These are phyloP conservation scores for Somion occarium DNA, from an alignment of 1,284 basidiomycete species.

Conservation along the genomic window DNA sequence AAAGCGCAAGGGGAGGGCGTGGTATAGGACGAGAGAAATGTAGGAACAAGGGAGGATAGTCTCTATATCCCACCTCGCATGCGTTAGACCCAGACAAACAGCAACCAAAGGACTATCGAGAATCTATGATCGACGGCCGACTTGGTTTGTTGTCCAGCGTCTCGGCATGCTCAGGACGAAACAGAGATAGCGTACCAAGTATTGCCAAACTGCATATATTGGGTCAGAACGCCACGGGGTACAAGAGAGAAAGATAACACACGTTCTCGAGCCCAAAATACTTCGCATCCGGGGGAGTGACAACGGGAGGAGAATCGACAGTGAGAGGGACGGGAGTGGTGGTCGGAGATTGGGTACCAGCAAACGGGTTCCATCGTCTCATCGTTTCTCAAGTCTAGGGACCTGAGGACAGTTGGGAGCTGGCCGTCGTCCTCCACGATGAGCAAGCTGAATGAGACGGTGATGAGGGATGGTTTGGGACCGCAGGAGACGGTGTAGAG, in stretches of 20 bases:
- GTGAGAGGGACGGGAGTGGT: background rate
- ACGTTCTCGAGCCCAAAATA: constrained; percentile 94
- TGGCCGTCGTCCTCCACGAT: background rate
- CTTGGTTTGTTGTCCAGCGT: no score
- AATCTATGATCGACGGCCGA: no score
- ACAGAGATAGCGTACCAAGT: constrained; percentile 54
- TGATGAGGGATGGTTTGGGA: background rate
- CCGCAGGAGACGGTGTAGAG: background rate
- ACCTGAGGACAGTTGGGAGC: background rate
- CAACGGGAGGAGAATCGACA: constrained; percentile 18
- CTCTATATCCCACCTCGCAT: background rate
- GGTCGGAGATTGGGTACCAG: background rate
- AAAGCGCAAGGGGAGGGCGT: no score
- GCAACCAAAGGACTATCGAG: no score
- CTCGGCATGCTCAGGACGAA: background rate
- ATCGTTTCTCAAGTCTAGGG: background rate
- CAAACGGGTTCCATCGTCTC: background rate
- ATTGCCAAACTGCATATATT: constrained; percentile 65
- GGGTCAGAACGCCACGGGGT: constrained; percentile 6
- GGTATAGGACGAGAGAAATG: constrained; percentile 6
- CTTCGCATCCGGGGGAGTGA: constrained; percentile 64
- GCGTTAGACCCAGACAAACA: no score
- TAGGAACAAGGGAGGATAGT: background rate
- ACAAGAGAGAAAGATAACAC: constrained; percentile 30
- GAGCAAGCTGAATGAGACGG: background rate